Evolutionary conservation across 495 filamentous ascomycete genomes (phyloP).

Genomic region (Penicillium silybi): DNA sequence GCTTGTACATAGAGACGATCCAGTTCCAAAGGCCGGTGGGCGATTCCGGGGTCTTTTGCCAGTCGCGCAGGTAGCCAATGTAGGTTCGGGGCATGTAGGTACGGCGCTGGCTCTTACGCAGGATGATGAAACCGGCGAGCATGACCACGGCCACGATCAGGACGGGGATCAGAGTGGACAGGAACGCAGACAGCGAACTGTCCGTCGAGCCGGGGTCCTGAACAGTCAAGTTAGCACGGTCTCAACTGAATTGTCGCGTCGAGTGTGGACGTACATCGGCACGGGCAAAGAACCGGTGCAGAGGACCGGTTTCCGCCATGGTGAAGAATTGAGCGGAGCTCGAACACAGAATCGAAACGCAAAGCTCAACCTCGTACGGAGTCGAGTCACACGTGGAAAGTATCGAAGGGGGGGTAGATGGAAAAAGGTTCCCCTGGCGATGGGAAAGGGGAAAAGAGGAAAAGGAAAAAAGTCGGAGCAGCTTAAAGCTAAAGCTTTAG

Average conservation of each 20-base stretch:
- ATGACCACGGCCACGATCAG: constrained; percentile 53
- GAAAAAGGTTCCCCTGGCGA: background rate
- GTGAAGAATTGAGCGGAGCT: constrained; percentile 6
- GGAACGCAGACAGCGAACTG: constrained; percentile 52
- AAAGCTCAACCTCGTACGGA: background rate
- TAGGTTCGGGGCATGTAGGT: constrained; percentile 89
- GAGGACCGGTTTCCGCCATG: constrained; percentile 27
- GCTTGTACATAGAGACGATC: constrained; percentile 69
- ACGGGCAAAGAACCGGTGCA: constrained; percentile 28
- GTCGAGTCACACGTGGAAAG: background rate
- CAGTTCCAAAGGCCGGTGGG: constrained; percentile 71
- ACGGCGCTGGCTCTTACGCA: constrained; percentile 67
- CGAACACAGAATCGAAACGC: background rate
- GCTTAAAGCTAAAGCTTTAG: constrained; percentile 23
- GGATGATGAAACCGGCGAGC: constrained; percentile 66
- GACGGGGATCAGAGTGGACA: constrained; percentile 66
- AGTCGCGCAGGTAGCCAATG: constrained; percentile 64
- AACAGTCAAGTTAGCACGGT: constrained; percentile 1
- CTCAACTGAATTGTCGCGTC: background rate
- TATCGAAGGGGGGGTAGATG: constrained; percentile 4
- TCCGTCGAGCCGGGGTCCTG: constrained; percentile 23
- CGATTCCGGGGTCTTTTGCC: constrained; percentile 63
- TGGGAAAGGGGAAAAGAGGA: constrained; percentile 1
- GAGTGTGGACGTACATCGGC: background rate
- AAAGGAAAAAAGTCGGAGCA: constrained; percentile 5